Evolutionary conservation across 352 stramenopile species (phyloP).

Genomic region (Phytophthora kernoviae): DNA sequence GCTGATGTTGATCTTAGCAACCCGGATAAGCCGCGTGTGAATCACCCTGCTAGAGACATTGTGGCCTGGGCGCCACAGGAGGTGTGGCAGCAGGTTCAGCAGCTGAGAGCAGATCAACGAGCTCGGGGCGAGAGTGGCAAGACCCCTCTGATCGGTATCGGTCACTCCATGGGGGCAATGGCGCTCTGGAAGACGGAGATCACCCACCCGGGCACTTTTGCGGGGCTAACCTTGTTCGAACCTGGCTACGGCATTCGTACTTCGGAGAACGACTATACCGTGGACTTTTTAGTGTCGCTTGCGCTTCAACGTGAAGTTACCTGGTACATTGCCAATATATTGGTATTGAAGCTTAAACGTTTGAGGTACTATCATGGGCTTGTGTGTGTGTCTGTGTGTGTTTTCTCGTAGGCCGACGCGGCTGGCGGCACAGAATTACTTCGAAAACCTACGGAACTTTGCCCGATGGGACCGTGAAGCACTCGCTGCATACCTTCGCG

Average conservation of each 20-base stretch:
- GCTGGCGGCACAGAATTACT: slow-evolving; percentile 27
- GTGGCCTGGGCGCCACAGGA: slow-evolving; percentile 28
- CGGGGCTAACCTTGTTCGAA: slow-evolving; percentile 46
- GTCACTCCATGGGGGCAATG: slow-evolving; percentile 56
- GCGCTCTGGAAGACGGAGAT: slow-evolving; percentile 49
- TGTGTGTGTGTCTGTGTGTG: too few species aligned
- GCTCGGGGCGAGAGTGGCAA: slow-evolving; percentile 13
- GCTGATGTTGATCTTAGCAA: slow-evolving; percentile 31
- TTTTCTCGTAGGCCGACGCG: slow-evolving; percentile 19
- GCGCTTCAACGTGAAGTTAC: slow-evolving; percentile 27
- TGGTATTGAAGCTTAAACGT: too few species aligned
- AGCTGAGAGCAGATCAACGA: slow-evolving; percentile 26
- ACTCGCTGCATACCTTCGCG: slow-evolving; percentile 30
- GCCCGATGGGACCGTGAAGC: slow-evolving; percentile 36
- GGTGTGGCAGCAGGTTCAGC: slow-evolving; percentile 30
- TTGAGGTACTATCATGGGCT: neutral
- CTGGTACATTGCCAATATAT: slow-evolving; percentile 24
- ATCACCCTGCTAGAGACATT: slow-evolving; percentile 38
- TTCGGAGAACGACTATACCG: slow-evolving; percentile 23
- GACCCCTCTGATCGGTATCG: slow-evolving; percentile 49
- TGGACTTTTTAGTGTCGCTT: slow-evolving; percentile 31
- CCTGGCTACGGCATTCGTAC: slow-evolving; percentile 34
- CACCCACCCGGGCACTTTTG: slow-evolving; percentile 43
- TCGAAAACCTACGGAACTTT: slow-evolving; percentile 38
- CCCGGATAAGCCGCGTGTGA: slow-evolving; percentile 35